Evolutionary conservation across 805 yeast species (phyloP), one percentile per base, ranked within the genome.

Genomic region (Clavispora vitiphila): DNA sequence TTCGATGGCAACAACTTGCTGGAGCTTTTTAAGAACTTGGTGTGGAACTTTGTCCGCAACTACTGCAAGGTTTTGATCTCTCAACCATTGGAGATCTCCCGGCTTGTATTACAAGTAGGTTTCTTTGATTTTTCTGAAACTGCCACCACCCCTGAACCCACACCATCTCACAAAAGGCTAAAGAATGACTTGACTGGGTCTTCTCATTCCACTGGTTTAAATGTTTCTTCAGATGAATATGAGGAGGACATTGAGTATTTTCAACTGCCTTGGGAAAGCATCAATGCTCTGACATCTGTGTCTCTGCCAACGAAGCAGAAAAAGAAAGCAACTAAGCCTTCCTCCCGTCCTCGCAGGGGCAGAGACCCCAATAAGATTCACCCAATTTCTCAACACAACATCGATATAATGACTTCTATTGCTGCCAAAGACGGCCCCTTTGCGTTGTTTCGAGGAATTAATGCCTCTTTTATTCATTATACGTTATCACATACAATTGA

Each of bases 21-120:
- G 39, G 86, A 80, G 47, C 57, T 83, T 25, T 49, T 81, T 5
- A 69, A 72, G 40, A 77, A 80, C 31, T 68, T 88, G 44, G 61
- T 80, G 19, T 69, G 74, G 57, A 78, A 84, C 35, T 78, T 87
- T 46, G 54, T 81, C 38, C 78, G 78, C 49, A 83, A 81, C 49
- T 91, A 93, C 65, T 61, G 79, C 41, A 80, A 80, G 45, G 78
- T 82, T 35, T 60, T 88, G 24, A 57, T 86, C 8, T 76, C 86
- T 15, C 97, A 93, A 62, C 98, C 99, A 2, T 82, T 90, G 61
- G 97, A 91, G 52, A 83, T 86, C 14, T 78, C 86, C 5, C 72
- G 91, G 41, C 71, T 87, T 49, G 69, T 90, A 21, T 64, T 89
- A 42, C 98, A 93, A 61, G 83, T 86, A 11, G 95, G 95, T 3